A percentile compares a stretch with the other conserved stretches of the same genome.
Conservation (phyloP, 805 yeast species). For the Candida vartiovaarae region DNA sequence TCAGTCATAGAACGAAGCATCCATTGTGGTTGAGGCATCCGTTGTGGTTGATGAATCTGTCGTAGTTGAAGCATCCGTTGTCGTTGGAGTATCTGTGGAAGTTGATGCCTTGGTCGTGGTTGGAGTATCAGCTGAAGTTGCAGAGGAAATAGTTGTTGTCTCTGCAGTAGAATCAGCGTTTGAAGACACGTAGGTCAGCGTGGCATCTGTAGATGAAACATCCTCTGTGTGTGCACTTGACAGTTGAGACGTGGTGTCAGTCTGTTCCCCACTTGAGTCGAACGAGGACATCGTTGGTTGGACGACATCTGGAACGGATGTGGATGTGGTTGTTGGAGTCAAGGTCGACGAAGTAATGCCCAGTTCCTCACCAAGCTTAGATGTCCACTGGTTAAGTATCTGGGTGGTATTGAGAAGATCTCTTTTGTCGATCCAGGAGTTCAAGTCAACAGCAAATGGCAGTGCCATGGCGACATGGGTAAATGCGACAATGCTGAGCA, state of each 20-base stretch:
- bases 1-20: too few species aligned
- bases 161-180: not conserved
- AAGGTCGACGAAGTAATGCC: not conserved
- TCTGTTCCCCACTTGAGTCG: too few species aligned
- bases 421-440: slow-evolving; percentile 5
- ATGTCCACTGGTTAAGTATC: not conserved
- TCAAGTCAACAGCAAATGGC: slow-evolving; percentile 10
- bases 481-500: slow-evolving; percentile 5
- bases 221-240: too few species aligned
- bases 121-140: not conserved
- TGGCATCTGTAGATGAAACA: too few species aligned
- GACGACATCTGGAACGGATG: not conserved
- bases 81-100: too few species aligned
- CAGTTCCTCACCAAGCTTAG: not conserved
- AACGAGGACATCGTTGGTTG: slow-evolving; percentile 1
- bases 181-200: not conserved
- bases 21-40: too few species aligned
- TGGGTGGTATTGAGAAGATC: not conserved
- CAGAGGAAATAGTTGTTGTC: not conserved
- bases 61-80: too few species aligned
- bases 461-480: slow-evolving; percentile 12
- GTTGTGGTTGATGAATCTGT: too few species aligned
- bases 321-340: not conserved
- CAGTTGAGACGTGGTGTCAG: too few species aligned
- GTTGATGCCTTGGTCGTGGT: not conserved